Base-by-base conservation (phyloP, 306 rosid species). In the Inga laurina region DNA sequence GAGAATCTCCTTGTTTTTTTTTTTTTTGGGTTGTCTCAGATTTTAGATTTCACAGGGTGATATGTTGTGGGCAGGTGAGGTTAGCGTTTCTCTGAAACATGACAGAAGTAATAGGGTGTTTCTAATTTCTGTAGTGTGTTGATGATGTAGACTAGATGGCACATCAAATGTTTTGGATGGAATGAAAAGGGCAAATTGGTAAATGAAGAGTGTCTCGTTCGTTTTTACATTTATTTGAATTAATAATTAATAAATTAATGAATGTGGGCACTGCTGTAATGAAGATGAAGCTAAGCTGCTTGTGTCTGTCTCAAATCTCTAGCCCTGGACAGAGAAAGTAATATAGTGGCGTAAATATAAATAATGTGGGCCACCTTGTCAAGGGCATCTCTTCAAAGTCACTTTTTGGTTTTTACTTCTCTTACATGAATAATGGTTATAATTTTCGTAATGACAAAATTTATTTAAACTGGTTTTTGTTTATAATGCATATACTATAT, bases 61-160 rank as follows among this genome's bases (percentile, higher is more conserved):
- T 13, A 78, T 41, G 79, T 83, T 72, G 61, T 82, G 81, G 80
- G 74, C 56, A 77, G 93, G 92, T 92, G 90, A 85, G 78, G 43
- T 74, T 92, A 85, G 80, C 3, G 2, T 76, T 65, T 54, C 86
- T 81, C 75, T 4, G 18, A 54, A 68, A 85, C 70, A n/a, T 59
- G 88, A 84, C 75, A 24, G 76, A 68, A 75, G 75, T 16, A 66
- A 6, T 6, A 66, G n/a, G 43, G 21, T 12, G 18, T 11, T 64
- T 64, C 70, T 32, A 65, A 7, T 11, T 64, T 64, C 70, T 32
- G 32, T 4, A 65, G 72, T 7, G 72, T 66, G 45, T 5, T 64
- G 21, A 13, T 66, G 24, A 35, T 66, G 71, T 65, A 5, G 71
- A 62, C 68, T 62, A 4, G 27, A 19, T 54, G 9, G 41, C 19